Percentiles rank a stretch among this genome's conserved stretches.
Evolutionary conservation across 257 asterid genomes (phyloP).

Genomic region (Solanum chiquidenum): DNA sequence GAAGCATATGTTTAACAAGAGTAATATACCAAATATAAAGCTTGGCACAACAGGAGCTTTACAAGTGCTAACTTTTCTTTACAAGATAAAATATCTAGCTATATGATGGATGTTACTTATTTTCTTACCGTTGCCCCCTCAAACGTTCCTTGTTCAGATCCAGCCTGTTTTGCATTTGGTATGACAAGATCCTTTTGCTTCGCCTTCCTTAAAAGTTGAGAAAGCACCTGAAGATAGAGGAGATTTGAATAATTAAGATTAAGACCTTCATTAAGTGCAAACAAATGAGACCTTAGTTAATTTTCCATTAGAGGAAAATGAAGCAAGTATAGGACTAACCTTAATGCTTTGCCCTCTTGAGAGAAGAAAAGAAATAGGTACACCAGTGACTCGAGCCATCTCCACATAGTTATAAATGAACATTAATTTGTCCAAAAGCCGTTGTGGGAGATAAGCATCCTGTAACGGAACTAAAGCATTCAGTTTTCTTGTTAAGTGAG

Average conservation of each 20-base stretch:
- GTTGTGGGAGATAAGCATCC: slow-evolving; percentile 99
- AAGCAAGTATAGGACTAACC: slow-evolving; percentile 24
- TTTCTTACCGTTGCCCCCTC: slow-evolving; percentile 98
- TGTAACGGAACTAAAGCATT: slow-evolving; percentile 12
- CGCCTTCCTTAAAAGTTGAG: slow-evolving; percentile 95
- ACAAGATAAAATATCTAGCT: background rate
- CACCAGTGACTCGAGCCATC: slow-evolving; percentile 99
- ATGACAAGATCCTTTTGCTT: slow-evolving; percentile 71
- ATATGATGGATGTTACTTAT: slow-evolving; percentile 4
- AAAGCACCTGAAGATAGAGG: slow-evolving; percentile 58
- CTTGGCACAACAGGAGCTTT: background rate
- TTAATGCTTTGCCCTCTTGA: slow-evolving; percentile 98
- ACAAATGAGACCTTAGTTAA: background rate
- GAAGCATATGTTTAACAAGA: background rate
- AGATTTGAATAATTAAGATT: background rate
- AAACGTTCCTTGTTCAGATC: slow-evolving; percentile 84
- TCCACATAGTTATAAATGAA: slow-evolving; percentile 87
- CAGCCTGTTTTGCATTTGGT: slow-evolving; percentile 92
- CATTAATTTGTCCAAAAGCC: slow-evolving; percentile 96
- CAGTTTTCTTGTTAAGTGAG: background rate
- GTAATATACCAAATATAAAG: background rate
- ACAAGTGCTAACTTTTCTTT: background rate
- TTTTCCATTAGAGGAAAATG: background rate
- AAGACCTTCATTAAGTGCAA: background rate
- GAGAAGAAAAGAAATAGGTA: slow-evolving; percentile 89